Conservation (phyloP, 2,329 filamentous ascomycete species). For the Aspergillus sp. region DNA sequence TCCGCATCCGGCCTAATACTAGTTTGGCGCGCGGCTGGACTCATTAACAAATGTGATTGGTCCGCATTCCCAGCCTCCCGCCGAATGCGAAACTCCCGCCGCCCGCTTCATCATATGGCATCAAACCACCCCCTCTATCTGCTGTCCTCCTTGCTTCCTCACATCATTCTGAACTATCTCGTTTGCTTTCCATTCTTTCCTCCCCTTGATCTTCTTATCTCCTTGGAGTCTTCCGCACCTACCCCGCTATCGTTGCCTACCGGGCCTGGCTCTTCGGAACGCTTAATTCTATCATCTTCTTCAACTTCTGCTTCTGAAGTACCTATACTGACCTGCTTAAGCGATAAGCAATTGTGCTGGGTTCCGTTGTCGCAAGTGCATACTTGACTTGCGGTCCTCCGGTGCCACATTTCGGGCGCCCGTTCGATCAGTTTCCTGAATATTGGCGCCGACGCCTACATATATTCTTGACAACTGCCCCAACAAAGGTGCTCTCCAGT, state of each 20-base stretch:
- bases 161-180: slow-evolving; percentile 11
- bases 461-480: not conserved
- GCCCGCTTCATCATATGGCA: slow-evolving; percentile 26
- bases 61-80: slow-evolving; percentile 24
- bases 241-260: slow-evolving; percentile 5
- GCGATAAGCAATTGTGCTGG: slow-evolving; percentile 25
- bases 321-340: slow-evolving; percentile 23
- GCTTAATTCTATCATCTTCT: not conserved
- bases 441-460: not conserved
- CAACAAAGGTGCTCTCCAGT: not conserved
- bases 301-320: not conserved
- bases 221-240: slow-evolving; percentile 9
- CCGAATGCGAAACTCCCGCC: slow-evolving; percentile 19
- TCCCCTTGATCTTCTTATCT: slow-evolving; percentile 15
- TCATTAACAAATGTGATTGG: slow-evolving; percentile 26
- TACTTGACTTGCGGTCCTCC: not conserved
- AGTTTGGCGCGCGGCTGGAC: slow-evolving; percentile 26
- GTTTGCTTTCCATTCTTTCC: slow-evolving; percentile 17
- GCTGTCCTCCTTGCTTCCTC: slow-evolving; percentile 20
- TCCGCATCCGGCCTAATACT: slow-evolving; percentile 8
- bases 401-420: not conserved
- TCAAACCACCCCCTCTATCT: slow-evolving; percentile 18
- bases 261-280: slow-evolving; percentile 2
- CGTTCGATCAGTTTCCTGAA: not conserved
- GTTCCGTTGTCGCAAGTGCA: not conserved